phyloP scores from a whole-genome alignment of 169 alveolate genomes.

The Theileria equi region DNA sequence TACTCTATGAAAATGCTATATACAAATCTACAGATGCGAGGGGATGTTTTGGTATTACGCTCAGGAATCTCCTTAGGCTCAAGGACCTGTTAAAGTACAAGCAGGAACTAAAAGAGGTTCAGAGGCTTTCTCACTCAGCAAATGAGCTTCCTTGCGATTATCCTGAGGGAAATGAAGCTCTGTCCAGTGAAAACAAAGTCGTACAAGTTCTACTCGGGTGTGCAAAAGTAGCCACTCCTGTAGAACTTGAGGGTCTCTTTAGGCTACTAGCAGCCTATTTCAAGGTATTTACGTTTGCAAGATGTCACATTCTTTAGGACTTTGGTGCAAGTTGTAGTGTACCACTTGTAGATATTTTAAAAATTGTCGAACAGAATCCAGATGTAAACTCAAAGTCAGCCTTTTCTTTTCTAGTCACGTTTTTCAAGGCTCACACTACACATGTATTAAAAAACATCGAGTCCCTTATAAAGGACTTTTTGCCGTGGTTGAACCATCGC shows the following conservation, averaged over 20 bases:
- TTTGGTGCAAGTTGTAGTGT: conserved; percentile 25
- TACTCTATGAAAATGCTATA: background rate
- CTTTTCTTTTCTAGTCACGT: conserved; percentile 42
- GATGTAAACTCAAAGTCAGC: conserved; percentile 43
- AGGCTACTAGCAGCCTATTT: conserved; percentile 47
- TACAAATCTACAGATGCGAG: background rate
- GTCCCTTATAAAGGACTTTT: conserved; percentile 11
- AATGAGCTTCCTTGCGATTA: too few relatives aligned
- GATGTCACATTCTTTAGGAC: conserved; percentile 6
- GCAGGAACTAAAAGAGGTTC: conserved; percentile 31
- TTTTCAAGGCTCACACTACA: conserved; percentile 40
- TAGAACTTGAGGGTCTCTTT: conserved; percentile 36
- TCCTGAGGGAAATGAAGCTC: background rate
- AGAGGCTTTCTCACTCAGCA: background rate
- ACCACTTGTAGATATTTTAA: conserved; percentile 36
- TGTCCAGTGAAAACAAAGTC: background rate
- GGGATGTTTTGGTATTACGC: conserved; percentile 26
- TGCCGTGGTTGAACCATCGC: conserved; percentile 33
- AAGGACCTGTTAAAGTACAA: conserved; percentile 49
- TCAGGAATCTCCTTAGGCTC: conserved; percentile 30
- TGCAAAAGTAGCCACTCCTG: conserved; percentile 18
- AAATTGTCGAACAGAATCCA: conserved; percentile 39
- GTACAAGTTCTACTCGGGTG: conserved; percentile 19
- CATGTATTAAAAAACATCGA: conserved; percentile 16
- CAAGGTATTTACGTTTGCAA: conserved; percentile 25